Base-by-base conservation (phyloP, 2,329 filamentous ascomycete genomes). In the Neopestalotiopsis sp. region DNA sequence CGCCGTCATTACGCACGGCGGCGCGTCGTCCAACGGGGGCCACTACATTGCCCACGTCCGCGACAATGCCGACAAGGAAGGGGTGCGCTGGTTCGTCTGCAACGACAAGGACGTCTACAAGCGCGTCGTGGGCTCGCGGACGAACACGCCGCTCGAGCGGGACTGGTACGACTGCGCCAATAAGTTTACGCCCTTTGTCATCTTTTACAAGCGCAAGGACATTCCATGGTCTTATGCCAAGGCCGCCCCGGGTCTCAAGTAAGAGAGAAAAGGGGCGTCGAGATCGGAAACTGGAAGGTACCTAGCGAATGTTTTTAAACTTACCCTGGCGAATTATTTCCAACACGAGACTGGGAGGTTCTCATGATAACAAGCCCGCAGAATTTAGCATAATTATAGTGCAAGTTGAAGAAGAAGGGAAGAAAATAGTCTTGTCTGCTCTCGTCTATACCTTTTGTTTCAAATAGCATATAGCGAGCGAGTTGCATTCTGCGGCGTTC, bases 11-110 rank as follows among this genome's bases (percentile, higher is more conserved):
- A 86, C 92, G 71, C 95, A 98, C 78, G 81, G 88, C 4, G 95
- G 95, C 28, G 82, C 82, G 1, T 89, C 86, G 1, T 84, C 92
- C 66, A 88, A 89, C 49, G 89, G 88, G 65, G 95, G 95, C 0
- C 95, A 98, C 80, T 98, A 98, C 78, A 91, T 91, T 66, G 87
- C 90, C 3, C 90, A 92, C 69, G 88, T 92, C 70, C 88, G 88
- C 59, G 89, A 91, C 14, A 77, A 79, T 49, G 32, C 20, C 52
- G 24, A 52, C 30, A 42, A 42, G 32, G 79, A 84, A 68, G 80
- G 79, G 4, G 80, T 79, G 42, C 79, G 78, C 28, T 89, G 88
- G 88, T 81, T 82, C 70, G 74, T 79, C 69, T 86, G 84, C 74
- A 84, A 88, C 69, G 88, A 90, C n/a, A 4, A 40, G 7, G 58